Evolutionary conservation across 192 early-diverging fungal genomes (phyloP).

Genomic region (Funneliformis geosporum): DNA sequence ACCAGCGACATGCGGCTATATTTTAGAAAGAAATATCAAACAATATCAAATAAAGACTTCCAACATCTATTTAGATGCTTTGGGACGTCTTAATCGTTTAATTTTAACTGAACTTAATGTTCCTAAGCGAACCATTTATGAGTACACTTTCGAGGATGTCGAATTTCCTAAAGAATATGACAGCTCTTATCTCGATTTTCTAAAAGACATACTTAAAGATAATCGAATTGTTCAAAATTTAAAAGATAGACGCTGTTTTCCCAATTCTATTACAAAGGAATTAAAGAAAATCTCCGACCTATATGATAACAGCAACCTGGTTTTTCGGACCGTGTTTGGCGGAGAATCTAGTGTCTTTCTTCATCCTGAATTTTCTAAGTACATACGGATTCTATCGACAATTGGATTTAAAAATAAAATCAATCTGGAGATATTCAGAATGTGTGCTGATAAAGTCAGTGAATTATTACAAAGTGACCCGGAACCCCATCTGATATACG

Average conservation of each 20-base stretch:
- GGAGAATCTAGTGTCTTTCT: background rate
- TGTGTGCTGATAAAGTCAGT: background rate
- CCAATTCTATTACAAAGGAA: background rate
- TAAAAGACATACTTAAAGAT: background rate
- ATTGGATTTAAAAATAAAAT: conserved; percentile 15
- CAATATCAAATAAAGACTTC: background rate
- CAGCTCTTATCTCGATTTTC: background rate
- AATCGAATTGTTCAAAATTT: background rate
- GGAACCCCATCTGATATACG: conserved; percentile 7
- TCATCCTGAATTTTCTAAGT: background rate
- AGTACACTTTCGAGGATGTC: background rate
- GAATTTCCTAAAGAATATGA: conserved; percentile 1
- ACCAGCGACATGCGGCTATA: background rate
- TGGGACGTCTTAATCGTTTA: no score
- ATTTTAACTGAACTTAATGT: background rate
- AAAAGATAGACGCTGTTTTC: background rate
- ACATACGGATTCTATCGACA: background rate
- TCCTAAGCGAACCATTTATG: background rate
- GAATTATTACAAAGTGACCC: background rate
- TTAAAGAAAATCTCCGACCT: background rate
- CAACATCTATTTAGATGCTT: background rate
- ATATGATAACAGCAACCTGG: background rate
- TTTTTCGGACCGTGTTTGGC: conserved; percentile 6
- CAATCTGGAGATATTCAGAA: background rate
- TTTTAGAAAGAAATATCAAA: background rate